Percentiles rank a stretch among this genome's conserved stretches.
Conservation (phyloP, 768 basidiomycete species). For the Panaeolus papilionaceus region DNA sequence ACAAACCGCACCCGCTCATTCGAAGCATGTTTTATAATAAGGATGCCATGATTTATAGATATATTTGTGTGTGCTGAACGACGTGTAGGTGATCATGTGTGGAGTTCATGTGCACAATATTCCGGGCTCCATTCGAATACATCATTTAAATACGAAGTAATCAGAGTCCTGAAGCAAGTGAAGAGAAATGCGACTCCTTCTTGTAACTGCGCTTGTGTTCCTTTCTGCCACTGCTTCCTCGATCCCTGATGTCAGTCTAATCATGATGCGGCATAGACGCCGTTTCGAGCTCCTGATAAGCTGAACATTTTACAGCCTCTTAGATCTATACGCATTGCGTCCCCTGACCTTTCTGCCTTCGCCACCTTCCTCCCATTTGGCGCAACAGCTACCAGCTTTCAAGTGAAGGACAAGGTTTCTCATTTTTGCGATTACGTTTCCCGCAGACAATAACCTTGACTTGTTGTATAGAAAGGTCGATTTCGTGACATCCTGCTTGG, state of each 20-base stretch:
- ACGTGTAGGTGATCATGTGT: conserved; percentile 1
- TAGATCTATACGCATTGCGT: conserved; percentile 35
- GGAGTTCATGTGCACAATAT: background rate
- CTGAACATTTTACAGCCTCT: conserved; percentile 29
- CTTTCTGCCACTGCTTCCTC: background rate
- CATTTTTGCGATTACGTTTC: background rate
- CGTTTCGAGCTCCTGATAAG: background rate
- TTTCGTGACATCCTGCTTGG: conserved; percentile 55
- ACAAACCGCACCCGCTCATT: conserved; percentile 4
- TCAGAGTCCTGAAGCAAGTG: background rate
- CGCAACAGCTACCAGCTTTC: conserved; percentile 51
- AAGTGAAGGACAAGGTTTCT: conserved; percentile 51
- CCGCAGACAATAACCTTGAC: background rate
- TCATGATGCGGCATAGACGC: background rate
- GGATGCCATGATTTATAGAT: background rate
- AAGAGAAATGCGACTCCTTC: background rate
- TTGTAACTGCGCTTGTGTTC: background rate
- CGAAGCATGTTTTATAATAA: conserved; percentile 12
- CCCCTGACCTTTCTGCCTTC: conserved; percentile 47
- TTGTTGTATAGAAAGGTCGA: conserved; percentile 34
- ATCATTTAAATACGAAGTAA: conserved; percentile 1
- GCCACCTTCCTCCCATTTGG: conserved; percentile 52
- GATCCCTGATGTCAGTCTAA: background rate
- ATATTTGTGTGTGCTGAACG: background rate
- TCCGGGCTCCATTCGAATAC: background rate